phyloP scores from a whole-genome alignment of 805 yeast genomes.

The Candida stauntonica region DNA sequence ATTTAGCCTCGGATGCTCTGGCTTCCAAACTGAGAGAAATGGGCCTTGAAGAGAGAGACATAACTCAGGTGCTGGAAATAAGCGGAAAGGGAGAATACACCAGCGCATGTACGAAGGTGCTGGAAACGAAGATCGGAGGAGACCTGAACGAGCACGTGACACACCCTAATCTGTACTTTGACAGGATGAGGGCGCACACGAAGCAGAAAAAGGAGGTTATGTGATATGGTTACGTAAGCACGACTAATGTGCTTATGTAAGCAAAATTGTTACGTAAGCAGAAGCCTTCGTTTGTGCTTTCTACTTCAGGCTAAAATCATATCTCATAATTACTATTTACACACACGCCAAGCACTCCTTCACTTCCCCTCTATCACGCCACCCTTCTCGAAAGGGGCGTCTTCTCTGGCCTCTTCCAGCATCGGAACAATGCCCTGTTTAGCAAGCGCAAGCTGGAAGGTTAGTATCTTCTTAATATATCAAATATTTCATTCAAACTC shows the following conservation, averaged over 20 bases:
- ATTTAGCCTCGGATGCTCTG: slow-evolving; percentile 61
- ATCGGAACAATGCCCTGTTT: slow-evolving; percentile 76
- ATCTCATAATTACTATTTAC: slow-evolving; percentile 7
- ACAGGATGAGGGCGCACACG: slow-evolving; percentile 52
- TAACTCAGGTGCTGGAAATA: slow-evolving; percentile 61
- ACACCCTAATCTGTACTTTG: slow-evolving; percentile 88
- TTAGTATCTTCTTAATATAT: no score
- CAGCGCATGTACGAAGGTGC: slow-evolving; percentile 84
- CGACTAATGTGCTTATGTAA: no score
- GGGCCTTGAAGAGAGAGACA: slow-evolving; percentile 59
- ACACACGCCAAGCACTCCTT: slow-evolving; percentile 2
- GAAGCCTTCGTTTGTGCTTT: no score
- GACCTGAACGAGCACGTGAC: slow-evolving; percentile 40
- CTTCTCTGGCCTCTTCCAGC: slow-evolving; percentile 84
- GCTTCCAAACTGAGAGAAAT: slow-evolving; percentile 50
- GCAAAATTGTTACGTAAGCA: no score
- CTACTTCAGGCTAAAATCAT: background rate
- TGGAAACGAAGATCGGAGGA: slow-evolving; percentile 63
- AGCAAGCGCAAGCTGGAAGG: slow-evolving; percentile 45
- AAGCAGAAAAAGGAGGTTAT: slow-evolving; percentile 10
- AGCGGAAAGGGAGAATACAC: slow-evolving; percentile 70
- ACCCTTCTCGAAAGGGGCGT: slow-evolving; percentile 80
- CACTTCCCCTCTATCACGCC: slow-evolving; percentile 32
- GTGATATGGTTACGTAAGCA: slow-evolving; percentile 9
- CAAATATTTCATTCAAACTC: no score